Evolutionary conservation across 176 grass and related monocot species (phyloP).

Genomic region (Dactylis glomerata): DNA sequence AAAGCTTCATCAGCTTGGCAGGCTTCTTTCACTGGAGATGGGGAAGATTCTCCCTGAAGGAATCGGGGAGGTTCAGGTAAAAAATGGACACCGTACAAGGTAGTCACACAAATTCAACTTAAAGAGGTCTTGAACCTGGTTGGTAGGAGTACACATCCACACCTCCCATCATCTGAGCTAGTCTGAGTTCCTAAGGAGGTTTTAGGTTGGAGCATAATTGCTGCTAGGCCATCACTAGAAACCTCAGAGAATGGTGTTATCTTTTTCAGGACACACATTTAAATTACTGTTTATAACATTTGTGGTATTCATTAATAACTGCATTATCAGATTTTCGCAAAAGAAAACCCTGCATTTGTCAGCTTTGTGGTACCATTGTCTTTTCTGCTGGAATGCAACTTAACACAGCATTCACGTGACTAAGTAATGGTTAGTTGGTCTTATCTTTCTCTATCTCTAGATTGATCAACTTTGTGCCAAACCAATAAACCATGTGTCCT

Average conservation of each 20-base stretch:
- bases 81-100: neutral
- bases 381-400: neutral
- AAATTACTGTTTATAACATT: conserved; percentile 16
- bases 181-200: conserved; percentile 42
- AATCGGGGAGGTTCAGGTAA: conserved; percentile 99
- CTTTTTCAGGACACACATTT: too few relatives aligned
- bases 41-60: conserved; percentile 99
- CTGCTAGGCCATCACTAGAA: neutral
- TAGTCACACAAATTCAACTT: neutral
- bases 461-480: neutral
- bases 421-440: neutral
- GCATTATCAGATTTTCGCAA: neutral
- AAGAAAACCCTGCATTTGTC: too few relatives aligned
- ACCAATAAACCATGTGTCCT: neutral
- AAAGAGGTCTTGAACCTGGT: neutral
- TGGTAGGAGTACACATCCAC: neutral
- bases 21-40: conserved; percentile 97
- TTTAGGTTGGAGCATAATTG: conserved; percentile 58
- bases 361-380: neutral
- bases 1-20: conserved; percentile 86
- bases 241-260: neutral
- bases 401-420: neutral
- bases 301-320: neutral
- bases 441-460: neutral
- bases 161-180: neutral